A percentile compares a stretch with the other conserved stretches of the same genome.
These are phyloP conservation scores for Eutypella sp. DNA, from an alignment of 2,329 filamentous ascomycete species.

Conservation along the genomic window DNA sequence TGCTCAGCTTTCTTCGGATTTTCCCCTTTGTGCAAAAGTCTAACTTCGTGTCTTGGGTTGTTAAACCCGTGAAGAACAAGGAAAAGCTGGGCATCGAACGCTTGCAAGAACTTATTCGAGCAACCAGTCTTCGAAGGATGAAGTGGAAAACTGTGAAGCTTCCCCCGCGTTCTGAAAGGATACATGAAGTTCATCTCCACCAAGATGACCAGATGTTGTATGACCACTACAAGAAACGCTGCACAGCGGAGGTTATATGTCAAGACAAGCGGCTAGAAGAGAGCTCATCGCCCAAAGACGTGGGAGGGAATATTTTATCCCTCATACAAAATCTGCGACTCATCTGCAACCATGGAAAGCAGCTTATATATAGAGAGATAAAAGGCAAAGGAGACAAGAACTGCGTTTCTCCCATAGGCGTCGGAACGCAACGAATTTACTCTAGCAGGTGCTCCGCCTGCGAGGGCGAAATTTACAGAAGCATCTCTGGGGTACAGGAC, in stretches of 20 bases:
- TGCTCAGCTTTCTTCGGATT: conserved; percentile 28
- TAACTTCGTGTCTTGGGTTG: conserved; percentile 19
- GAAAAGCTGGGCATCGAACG: conserved; percentile 9
- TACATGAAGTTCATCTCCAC: conserved; percentile 9
- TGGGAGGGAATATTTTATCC: conserved; percentile 13
- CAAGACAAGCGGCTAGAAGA: neutral
- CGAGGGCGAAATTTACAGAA: no score
- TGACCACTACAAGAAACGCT: conserved; percentile 16
- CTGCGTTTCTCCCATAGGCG: neutral
- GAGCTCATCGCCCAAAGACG: no score
- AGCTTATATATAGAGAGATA: conserved; percentile 15
- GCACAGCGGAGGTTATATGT: neutral
- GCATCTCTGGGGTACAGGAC: no score
- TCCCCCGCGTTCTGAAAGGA: conserved; percentile 10
- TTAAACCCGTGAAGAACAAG: conserved; percentile 13
- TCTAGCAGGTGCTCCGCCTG: no score
- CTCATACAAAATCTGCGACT: conserved; percentile 20
- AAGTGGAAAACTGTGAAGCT: conserved; percentile 15
- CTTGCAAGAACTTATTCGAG: conserved; percentile 17
- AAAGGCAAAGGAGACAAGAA: conserved; percentile 1
- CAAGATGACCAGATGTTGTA: conserved; percentile 8
- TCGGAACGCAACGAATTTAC: conserved; percentile 3
- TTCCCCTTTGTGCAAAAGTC: conserved; percentile 12
- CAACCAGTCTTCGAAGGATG: conserved; percentile 26
- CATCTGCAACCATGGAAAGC: conserved; percentile 27